phyloP scores from a whole-genome alignment of 2,329 filamentous ascomycete genomes.

The Neocucurbitaria cava region DNA sequence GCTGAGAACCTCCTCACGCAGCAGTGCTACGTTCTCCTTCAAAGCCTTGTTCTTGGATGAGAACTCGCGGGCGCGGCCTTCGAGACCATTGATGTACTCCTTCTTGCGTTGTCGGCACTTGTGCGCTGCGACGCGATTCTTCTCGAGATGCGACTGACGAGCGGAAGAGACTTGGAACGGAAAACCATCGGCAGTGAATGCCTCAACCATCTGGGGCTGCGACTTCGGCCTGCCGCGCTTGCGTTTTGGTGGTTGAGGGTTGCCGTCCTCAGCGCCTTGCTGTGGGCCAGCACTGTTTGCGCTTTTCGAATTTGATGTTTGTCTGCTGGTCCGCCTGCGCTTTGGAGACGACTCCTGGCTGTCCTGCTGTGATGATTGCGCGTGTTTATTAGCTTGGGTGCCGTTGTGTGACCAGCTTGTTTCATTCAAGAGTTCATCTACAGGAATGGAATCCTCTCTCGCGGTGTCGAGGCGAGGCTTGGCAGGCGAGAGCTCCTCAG shows the following conservation, averaged over 20 bases:
- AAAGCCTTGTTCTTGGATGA: slow-evolving; percentile 45
- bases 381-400: slow-evolving; percentile 6
- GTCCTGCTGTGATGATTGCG: slow-evolving; percentile 11
- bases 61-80: slow-evolving; percentile 53
- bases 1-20: slow-evolving; percentile 45
- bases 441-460: slow-evolving; percentile 35
- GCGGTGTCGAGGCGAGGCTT: slow-evolving; percentile 10
- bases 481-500: slow-evolving; percentile 43
- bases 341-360: slow-evolving; percentile 25
- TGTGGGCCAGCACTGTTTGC: slow-evolving; percentile 7
- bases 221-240: slow-evolving; percentile 47
- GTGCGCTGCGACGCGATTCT: slow-evolving; percentile 75
- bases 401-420: slow-evolving; percentile 26
- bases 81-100: slow-evolving; percentile 61
- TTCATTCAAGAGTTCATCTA: slow-evolving; percentile 40
- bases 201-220: slow-evolving; percentile 40
- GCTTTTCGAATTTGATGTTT: slow-evolving; percentile 15
- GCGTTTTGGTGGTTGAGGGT: slow-evolving; percentile 42
- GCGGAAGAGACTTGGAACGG: slow-evolving; percentile 44
- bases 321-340: slow-evolving; percentile 36
- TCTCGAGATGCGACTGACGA: slow-evolving; percentile 60
- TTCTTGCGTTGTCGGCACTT: slow-evolving; percentile 77
- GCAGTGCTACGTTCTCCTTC: slow-evolving; percentile 41
- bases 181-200: slow-evolving; percentile 41
- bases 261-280: slow-evolving; percentile 16